Evolutionary conservation across 1,284 basidiomycete species (phyloP).

Genomic region (Puccinia novopanici): DNA sequence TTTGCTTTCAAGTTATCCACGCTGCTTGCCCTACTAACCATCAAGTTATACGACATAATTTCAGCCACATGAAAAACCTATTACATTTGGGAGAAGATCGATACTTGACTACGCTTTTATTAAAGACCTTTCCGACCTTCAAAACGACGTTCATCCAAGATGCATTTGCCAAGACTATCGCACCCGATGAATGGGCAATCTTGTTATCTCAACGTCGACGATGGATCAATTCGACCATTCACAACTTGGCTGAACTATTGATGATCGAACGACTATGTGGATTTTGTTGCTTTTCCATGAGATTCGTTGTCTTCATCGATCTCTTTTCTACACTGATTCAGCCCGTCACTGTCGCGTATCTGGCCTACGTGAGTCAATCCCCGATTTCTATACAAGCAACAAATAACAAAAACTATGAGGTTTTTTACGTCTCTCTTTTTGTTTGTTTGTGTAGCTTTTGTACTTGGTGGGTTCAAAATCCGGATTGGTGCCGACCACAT

Average conservation of each 20-base stretch:
- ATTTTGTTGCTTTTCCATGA: constrained; percentile 85
- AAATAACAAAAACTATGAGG: background rate
- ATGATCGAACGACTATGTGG: constrained; percentile 58
- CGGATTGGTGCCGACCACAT: constrained; percentile 62
- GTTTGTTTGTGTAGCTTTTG: constrained; percentile 30
- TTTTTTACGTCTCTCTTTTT: background rate
- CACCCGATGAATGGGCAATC: constrained; percentile 89
- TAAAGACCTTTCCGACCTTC: constrained; percentile 87
- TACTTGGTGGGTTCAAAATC: constrained; percentile 54
- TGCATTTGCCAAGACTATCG: constrained; percentile 86
- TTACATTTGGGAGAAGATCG: constrained; percentile 97
- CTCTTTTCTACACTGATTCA: constrained; percentile 74
- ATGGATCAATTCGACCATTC: constrained; percentile 99
- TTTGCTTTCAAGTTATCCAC: background rate
- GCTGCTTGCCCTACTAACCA: background rate
- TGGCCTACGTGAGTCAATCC: constrained; percentile 70
- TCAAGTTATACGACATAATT: background rate
- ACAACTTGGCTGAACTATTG: constrained; percentile 90
- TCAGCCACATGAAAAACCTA: constrained; percentile 67
- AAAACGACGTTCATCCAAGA: constrained; percentile 95
- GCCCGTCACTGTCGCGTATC: constrained; percentile 80
- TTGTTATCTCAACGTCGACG: constrained; percentile 94
- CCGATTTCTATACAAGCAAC: background rate
- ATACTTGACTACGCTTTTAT: constrained; percentile 88
- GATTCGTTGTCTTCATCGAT: constrained; percentile 96